Percentiles rank a stretch among this genome's conserved stretches.
Conservation (phyloP, 768 basidiomycete genomes). For the Rhodotorula kratochvilovae region DNA sequence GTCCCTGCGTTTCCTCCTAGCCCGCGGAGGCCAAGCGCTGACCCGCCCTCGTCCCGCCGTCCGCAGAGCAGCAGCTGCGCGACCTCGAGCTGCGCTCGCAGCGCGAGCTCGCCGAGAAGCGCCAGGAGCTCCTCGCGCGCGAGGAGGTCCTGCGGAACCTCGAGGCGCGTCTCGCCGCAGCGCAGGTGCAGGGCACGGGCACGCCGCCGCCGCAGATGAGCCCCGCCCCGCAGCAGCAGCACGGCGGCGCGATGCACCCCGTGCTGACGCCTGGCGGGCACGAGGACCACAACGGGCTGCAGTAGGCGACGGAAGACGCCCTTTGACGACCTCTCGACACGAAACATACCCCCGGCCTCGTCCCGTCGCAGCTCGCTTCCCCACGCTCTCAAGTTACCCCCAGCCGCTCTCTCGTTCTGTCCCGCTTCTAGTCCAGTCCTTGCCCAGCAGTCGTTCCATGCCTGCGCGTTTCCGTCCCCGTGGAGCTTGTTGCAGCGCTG, state of each 20-base stretch:
- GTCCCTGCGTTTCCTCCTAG: background rate
- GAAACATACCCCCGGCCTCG: background rate
- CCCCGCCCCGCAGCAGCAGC: background rate
- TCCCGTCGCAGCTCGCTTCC: too few relatives aligned
- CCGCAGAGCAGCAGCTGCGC: slow-evolving; percentile 59
- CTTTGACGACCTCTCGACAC: background rate
- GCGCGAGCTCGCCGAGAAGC: slow-evolving; percentile 94
- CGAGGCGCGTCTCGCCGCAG: slow-evolving; percentile 37
- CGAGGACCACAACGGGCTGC: background rate
- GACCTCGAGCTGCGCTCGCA: slow-evolving; percentile 98
- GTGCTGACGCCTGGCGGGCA: background rate
- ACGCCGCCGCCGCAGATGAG: background rate
- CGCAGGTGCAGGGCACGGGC: background rate
- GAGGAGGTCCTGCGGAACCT: slow-evolving; percentile 57
- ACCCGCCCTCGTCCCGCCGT: too few relatives aligned
- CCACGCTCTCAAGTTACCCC: too few relatives aligned
- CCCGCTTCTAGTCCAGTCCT: too few relatives aligned
- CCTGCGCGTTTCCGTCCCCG: too few relatives aligned
- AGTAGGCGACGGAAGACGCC: background rate
- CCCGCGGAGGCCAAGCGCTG: too few relatives aligned
- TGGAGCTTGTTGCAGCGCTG: too few relatives aligned
- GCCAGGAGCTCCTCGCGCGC: slow-evolving; percentile 92
- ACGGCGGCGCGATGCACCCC: background rate
- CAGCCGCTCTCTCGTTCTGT: too few relatives aligned
- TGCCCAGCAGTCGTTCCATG: too few relatives aligned